Percentiles rank a stretch among this genome's conserved stretches.
Evolutionary conservation across 805 yeast species (phyloP).

Genomic region (Phaffomyces antillensis): DNA sequence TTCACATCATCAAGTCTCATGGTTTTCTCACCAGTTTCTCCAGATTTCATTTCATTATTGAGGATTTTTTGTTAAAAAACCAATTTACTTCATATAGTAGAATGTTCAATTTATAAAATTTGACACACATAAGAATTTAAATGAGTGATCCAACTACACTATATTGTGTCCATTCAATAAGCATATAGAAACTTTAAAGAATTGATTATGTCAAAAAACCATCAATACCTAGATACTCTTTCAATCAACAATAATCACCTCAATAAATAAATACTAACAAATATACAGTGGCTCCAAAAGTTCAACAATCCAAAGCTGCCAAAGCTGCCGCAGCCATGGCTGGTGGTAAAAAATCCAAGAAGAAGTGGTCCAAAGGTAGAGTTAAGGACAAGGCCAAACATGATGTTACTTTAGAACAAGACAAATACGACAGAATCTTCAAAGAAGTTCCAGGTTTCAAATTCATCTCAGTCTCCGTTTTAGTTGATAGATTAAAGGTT

Average conservation of each 20-base stretch:
- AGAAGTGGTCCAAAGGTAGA: constrained; percentile 99
- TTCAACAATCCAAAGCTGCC: constrained; percentile 99
- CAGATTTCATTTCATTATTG: no score
- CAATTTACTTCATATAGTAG: no score
- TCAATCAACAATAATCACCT: background rate
- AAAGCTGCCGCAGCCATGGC: constrained; percentile 99
- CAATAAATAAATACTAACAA: constrained; percentile 17
- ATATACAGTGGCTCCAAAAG: constrained; percentile 88
- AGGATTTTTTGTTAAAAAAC: no score
- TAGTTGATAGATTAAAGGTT: constrained; percentile 98
- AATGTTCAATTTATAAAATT: no score
- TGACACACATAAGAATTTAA: no score
- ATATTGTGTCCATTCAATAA: no score
- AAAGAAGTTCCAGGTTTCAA: constrained; percentile 99
- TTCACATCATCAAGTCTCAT: no score
- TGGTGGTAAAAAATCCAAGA: constrained; percentile 99
- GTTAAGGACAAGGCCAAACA: constrained; percentile 99
- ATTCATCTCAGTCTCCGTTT: constrained; percentile 94
- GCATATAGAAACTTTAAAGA: no score
- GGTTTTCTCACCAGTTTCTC: no score
- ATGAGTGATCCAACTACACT: no score
- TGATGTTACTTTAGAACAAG: constrained; percentile 95
- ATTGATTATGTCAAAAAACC: no score
- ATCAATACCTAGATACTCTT: background rate
- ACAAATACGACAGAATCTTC: constrained; percentile 97